Percentiles rank a stretch among this genome's conserved stretches.
Evolutionary conservation across 768 basidiomycete genomes (phyloP).

Genomic region (Candolleomyces eurysporus): DNA sequence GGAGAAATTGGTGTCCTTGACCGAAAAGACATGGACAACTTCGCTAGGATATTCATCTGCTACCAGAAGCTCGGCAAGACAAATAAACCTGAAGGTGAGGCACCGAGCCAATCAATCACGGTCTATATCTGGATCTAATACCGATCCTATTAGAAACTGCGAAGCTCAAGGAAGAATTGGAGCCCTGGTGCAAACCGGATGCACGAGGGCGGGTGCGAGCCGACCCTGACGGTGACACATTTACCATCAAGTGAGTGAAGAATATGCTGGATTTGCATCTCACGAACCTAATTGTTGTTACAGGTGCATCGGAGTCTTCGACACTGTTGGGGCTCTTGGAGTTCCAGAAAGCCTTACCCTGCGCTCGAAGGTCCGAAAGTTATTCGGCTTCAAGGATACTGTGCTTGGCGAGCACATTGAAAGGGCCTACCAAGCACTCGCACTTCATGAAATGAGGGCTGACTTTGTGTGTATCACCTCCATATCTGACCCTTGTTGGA

Average conservation of each 20-base stretch:
- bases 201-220: conserved; percentile 56
- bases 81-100: conserved; percentile 43
- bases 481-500: neutral
- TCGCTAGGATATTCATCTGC: conserved; percentile 58
- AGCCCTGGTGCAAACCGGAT: conserved; percentile 50
- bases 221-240: conserved; percentile 41
- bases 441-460: conserved; percentile 60
- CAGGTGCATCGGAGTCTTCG: conserved; percentile 73
- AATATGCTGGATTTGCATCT: neutral
- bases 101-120: neutral
- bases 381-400: conserved; percentile 67
- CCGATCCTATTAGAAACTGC: conserved; percentile 15
- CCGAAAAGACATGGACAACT: conserved; percentile 69
- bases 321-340: conserved; percentile 74
- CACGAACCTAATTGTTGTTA: conserved; percentile 1
- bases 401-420: conserved; percentile 62
- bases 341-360: conserved; percentile 63
- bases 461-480: conserved; percentile 56
- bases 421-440: conserved; percentile 66
- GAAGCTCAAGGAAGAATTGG: conserved; percentile 50
- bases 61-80: conserved; percentile 64
- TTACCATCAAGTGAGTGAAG: conserved; percentile 58
- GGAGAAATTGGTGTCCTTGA: conserved; percentile 71
- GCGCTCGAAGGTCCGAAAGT: conserved; percentile 38
- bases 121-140: neutral